phyloP scores from a whole-genome alignment of 495 filamentous ascomycete genomes.

The Penicillium paxilli region DNA sequence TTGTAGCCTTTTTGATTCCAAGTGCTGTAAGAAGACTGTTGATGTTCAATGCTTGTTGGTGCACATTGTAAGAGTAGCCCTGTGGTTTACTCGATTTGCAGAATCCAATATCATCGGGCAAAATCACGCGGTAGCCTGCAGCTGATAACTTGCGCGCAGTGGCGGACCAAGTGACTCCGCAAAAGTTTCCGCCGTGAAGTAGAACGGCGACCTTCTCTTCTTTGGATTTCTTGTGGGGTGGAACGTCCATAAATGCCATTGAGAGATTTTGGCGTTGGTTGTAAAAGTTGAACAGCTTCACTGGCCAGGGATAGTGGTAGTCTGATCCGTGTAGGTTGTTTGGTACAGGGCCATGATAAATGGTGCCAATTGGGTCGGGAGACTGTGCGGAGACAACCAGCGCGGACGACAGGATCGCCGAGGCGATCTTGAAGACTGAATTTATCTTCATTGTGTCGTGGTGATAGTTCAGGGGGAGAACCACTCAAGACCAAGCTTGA shows the following conservation, averaged over 20 bases:
- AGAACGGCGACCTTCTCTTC: conserved; percentile 1
- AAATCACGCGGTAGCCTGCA: conserved; percentile 15
- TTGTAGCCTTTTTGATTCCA: conserved; percentile 9
- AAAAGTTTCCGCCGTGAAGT: conserved; percentile 19
- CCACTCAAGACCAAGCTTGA: neutral
- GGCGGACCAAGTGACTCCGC: conserved; percentile 16
- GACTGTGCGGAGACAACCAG: conserved; percentile 9
- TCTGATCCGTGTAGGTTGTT: conserved; percentile 8
- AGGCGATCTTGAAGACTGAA: neutral
- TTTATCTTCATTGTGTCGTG: conserved; percentile 8
- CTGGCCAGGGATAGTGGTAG: conserved; percentile 16
- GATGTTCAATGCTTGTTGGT: conserved; percentile 16
- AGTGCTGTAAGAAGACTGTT: conserved; percentile 14
- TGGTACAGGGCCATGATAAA: conserved; percentile 11
- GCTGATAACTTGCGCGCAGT: conserved; percentile 13
- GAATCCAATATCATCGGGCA: conserved; percentile 19
- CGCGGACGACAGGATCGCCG: conserved; percentile 1
- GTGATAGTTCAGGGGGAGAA: neutral
- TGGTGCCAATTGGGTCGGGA: conserved; percentile 14
- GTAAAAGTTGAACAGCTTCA: conserved; percentile 17
- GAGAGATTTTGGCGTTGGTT: conserved; percentile 14
- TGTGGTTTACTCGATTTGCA: conserved; percentile 22
- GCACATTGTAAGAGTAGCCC: conserved; percentile 16
- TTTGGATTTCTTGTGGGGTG: neutral
- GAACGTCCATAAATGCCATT: conserved; percentile 16